Base-by-base conservation (phyloP, 305 asterid genomes). In the Salvia sclarea region DNA sequence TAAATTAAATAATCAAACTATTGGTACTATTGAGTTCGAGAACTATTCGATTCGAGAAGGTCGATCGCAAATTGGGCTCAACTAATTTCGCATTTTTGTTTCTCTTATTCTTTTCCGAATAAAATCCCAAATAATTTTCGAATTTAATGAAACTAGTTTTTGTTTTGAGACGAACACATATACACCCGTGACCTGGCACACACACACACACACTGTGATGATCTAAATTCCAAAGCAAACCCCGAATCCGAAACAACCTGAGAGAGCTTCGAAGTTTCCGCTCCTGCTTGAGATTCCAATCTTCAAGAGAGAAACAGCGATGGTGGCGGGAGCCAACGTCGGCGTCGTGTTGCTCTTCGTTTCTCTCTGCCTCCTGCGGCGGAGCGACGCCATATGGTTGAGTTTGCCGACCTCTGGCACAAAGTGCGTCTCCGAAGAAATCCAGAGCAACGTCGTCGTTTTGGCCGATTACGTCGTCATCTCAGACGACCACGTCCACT, bases 351-450 rank as follows among this genome's bases (percentile, higher is more conserved):
- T 80, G 53, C 68, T 86, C 31, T 22, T 84, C 53, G 57, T 73
- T 61, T 30, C 79, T 40, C 44, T 76, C 25, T 82, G 73, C 45
- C 67, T 79, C 21, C 57, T 79, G 71, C 79, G 58, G 59, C 66
- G 64, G 57, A 62, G 80, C 72, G 82, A 73, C 55, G 95, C 95
- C 68, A 73, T 92, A 69, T 92, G 97, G 98, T 68, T 92, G 88
- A 83, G 69, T 76, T 67, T 92, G 65, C 96, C 97, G 54, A 53
- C 89, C 60, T 69, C 68, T 5, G 96, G 95, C 35, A 85, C 96
- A 5, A 92, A 92, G 77, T 89, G 98, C 70, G 90, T 92, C 2
- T 92, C 98, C 49, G 98, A 92, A 74, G 97, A 90, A 80, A 81
- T 90, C 75, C 97, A 90, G 74, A 88, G 71, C 74, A 89, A 88